Percentiles rank a stretch among this genome's conserved stretches.
Evolutionary conservation across 2,329 filamentous ascomycete species (phyloP).

Genomic region (Aureobasidium leucospermi): DNA sequence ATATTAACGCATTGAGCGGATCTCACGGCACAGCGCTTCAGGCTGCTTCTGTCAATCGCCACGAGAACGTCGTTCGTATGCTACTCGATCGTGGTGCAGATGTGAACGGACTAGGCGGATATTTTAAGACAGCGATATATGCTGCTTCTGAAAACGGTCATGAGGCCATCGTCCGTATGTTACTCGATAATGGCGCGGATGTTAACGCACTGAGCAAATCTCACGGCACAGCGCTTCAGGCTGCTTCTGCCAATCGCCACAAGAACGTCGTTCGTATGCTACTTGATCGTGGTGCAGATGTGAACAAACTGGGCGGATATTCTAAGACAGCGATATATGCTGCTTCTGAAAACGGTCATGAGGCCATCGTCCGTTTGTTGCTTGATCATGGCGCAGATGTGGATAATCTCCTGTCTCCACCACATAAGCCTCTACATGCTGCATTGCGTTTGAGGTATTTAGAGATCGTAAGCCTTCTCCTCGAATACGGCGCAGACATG

Average conservation of each 20-base stretch:
- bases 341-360: background rate
- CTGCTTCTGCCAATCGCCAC: background rate
- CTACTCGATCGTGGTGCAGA: background rate
- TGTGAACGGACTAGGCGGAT: background rate
- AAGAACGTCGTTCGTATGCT: background rate
- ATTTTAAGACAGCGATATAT: background rate
- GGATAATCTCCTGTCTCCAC: background rate
- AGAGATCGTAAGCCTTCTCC: background rate
- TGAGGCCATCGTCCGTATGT: background rate
- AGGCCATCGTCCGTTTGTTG: background rate
- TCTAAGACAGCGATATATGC: background rate
- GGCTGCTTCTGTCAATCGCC: background rate
- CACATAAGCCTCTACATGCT: background rate
- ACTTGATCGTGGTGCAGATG: background rate
- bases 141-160: background rate
- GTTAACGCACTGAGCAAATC: too few species aligned
- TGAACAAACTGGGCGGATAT: accelerated
- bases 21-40: too few species aligned
- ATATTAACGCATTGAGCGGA: background rate
- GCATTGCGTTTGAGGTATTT: background rate
- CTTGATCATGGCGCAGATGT: background rate
- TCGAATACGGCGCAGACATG: background rate
- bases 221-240: too few species aligned
- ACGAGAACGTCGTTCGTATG: background rate
- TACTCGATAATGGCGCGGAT: background rate